Base-by-base conservation (phyloP, 129 eudicot species). In the Sambucus nigra region DNA sequence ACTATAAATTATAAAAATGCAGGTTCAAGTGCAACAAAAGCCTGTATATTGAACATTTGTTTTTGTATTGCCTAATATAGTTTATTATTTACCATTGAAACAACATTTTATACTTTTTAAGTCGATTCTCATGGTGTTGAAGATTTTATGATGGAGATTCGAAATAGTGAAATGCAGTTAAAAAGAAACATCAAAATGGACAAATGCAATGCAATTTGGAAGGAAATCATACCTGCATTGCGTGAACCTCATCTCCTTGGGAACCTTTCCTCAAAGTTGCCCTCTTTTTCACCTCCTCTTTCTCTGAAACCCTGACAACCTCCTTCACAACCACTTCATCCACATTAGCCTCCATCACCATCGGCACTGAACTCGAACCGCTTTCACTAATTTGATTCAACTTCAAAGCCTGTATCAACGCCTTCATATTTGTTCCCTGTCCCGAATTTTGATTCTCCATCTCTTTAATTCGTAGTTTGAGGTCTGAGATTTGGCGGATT, bases 161-260 rank as follows among this genome's bases (percentile, higher is more conserved):
- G 25, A 51, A 51, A 2, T 9, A 51, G 3, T 2, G 28, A 25
- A 49, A 49, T 8, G 17, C 25, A 13, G n/a, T 14, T 27, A 17
- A 51, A 24, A 23, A 6, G 16, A 51, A 18, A 26, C 21, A 27
- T n/a, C 15, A 21, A 45, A 17, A 45, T 21, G 28, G 45, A 53
- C 25, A 53, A 18, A 12, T 6, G 21, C 12, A 32, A 48, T 51
- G 46, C 5, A 27, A 45, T 35, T 23, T 5, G 47, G 11, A 62
- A 55, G 38, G 22, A 40, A n/a, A 53, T 9, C 73, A 57, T 18
- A 89, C 98, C 95, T 89, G 98, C 86, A 89, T 51, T 55, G 55
- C 72, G 47, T 33, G 81, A 63, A 81, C 98, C 35, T 89, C 76
- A 31, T 85, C 83, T 42, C 98, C 98, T 76, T 89, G 84, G 14